Base-by-base conservation (phyloP, 345 rosid species). In the Salix brachista region DNA sequence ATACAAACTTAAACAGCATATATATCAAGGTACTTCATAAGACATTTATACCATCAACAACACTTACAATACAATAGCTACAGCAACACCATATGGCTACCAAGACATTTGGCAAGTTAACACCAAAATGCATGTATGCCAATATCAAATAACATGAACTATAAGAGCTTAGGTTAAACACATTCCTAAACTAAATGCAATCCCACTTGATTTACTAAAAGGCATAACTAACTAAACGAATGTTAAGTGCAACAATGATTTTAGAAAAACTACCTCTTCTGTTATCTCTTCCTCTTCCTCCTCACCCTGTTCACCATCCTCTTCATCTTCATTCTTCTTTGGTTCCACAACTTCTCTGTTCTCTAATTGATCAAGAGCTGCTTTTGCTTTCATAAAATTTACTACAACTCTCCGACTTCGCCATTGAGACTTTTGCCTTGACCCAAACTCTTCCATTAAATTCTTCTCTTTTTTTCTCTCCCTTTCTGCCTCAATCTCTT, bases 341-440 rank as follows among this genome's bases (percentile, higher is more conserved):
- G 88, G 87, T 77, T 71, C 85, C 62, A 90, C 75, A 77, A 88
- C 82, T 84, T 96, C 91, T 74, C 82, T 88, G 46, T 92, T 88
- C 86, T 96, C 97, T 79, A 96, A 85, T 65, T 96, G 97, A 85
- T 92, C 97, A 83, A 93, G 94, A 52, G 97, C 90, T 2, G 92
- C 90, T 82, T 91, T 93, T 6, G 95, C 97, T 87, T 92, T 96
- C 77, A 78, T 80, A 80, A 86, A 93, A 82, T 93, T 96, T 46
- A 91, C 69, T 4, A 81, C 79, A 77, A 93, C 86, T 72, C 95
- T 90, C 42, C 88, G 84, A 58, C 79, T 89, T 72, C 88, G 88
- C 97, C 97, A 96, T 23, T 90, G 95, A 37, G 83, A 92, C 84
- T 92, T 96, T 81, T 90, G 91, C 84, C 97, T 78, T 37, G 90